Percentiles rank a stretch among this genome's conserved stretches.
phyloP scores from a whole-genome alignment of 2,329 filamentous ascomycete species.

The Aspergillus luchuensis region DNA sequence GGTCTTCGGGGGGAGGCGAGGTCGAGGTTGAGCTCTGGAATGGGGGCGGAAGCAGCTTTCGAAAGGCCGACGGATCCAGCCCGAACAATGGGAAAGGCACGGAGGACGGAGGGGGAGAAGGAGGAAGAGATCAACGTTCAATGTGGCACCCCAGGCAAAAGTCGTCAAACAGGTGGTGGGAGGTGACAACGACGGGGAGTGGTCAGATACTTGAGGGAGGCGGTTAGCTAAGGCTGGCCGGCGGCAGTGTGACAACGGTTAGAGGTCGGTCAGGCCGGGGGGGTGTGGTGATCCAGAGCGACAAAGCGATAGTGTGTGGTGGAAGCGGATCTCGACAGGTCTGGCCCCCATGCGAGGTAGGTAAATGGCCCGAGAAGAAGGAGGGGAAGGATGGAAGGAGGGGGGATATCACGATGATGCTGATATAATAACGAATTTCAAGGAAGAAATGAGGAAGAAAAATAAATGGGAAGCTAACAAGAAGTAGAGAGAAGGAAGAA shows the following conservation, averaged over 20 bases:
- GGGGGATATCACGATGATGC: background rate
- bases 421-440: background rate
- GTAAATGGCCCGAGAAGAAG: conserved; percentile 24
- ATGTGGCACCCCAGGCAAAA: conserved; percentile 11
- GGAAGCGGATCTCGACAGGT: conserved; percentile 21
- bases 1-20: background rate
- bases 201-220: conserved; percentile 24
- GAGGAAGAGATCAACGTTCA: conserved; percentile 11
- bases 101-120: conserved; percentile 8
- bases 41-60: conserved; percentile 7
- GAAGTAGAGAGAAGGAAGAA: conserved; percentile 14
- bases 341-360: conserved; percentile 23
- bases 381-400: conserved; percentile 6
- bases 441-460: background rate
- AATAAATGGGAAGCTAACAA: conserved; percentile 8
- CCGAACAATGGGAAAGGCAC: conserved; percentile 12
- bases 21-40: conserved; percentile 12
- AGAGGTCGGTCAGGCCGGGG: conserved; percentile 25
- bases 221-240: conserved; percentile 30
- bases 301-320: conserved; percentile 23
- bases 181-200: conserved; percentile 18
- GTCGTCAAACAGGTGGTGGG: conserved; percentile 19
- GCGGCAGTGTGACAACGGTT: conserved; percentile 29
- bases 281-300: background rate
- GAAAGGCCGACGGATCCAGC: conserved; percentile 9